Base-by-base conservation (phyloP, 208 protist species). In the Porcisia deanei region DNA sequence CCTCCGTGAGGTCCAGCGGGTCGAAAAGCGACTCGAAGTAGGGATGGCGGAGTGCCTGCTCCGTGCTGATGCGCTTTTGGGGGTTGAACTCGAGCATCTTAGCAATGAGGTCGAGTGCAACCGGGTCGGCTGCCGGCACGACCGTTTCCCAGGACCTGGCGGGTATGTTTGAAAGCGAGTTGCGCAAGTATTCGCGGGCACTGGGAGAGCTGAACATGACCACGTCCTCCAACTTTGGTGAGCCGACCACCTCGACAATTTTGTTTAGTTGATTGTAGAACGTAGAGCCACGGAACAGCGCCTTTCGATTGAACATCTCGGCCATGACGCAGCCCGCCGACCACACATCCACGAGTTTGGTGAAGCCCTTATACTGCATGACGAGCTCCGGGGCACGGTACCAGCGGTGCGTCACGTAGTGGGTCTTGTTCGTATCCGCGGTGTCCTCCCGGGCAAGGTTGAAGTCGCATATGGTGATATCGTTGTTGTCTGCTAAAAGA, bases 311-410 rank as follows among this genome's bases (percentile, higher is more conserved):
- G 81, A 94, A 97, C 57, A 97, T 86, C 81, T 97, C 92, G 53
- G 85, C 92, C 91, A 97, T 96, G 34, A 97, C 91, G 75, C 94
- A 97, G 49, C 94, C 94, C 1, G 92, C 92, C 20, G 94, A 97
- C 94, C 94, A 97, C 41, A 97, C 84, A 59, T 97, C 94, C 20
- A 97, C 91, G 41, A 94, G 76, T 79, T 97, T 96, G 14, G 91
- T 94, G 81, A 98, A 99, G 61, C 94, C 87, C 71, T 94, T 98
- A 74, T 92, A 98, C 74, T 98, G 97, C 70, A 99, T 95, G 16
- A 99, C 96, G 67, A 99, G 96, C 81, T 99, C 98, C 20, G 98
- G 98, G 8, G 98, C 98, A 49, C 98, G 89, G 78, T 99, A 99
- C 98, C 98, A 99, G 66, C 98, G 94, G 79, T 97, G 95, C 9